A percentile compares a stretch with the other conserved stretches of the same genome.
Conservation (phyloP, 768 basidiomycete genomes). For the Leccinum pellstonianum region DNA sequence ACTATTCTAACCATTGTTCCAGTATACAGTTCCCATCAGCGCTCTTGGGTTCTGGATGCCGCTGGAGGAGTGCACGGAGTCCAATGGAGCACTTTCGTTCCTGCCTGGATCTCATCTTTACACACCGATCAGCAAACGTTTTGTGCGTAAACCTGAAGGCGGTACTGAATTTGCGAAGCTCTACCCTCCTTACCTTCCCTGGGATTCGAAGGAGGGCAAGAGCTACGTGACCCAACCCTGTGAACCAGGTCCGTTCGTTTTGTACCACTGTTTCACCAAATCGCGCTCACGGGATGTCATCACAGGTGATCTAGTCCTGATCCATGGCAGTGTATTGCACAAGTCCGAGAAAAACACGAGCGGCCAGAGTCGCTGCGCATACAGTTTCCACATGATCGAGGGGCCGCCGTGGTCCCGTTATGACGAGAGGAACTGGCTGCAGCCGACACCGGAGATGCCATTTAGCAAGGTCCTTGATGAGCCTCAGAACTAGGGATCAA, state of each 20-base stretch:
- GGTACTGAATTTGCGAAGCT: constrained; percentile 86
- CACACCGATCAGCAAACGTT: constrained; percentile 74
- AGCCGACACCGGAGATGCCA: constrained; percentile 81
- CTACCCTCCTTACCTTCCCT: constrained; percentile 29
- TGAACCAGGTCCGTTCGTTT: constrained; percentile 54
- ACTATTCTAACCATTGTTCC: constrained; percentile 13
- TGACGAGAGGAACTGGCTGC: constrained; percentile 94
- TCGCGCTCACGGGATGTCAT: not conserved
- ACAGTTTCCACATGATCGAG: constrained; percentile 96
- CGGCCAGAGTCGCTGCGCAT: constrained; percentile 80
- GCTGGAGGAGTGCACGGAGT: constrained; percentile 79
- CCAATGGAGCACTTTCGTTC: constrained; percentile 86
- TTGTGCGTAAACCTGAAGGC: constrained; percentile 70
- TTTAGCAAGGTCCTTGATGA: constrained; percentile 60
- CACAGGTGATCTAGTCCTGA: constrained; percentile 85
- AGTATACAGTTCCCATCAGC: constrained; percentile 91
- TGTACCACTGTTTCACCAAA: not conserved
- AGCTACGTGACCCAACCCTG: constrained; percentile 71
- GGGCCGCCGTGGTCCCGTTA: constrained; percentile 67
- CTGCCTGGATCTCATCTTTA: constrained; percentile 86
- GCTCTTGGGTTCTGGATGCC: constrained; percentile 98
- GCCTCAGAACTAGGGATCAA: too few species aligned
- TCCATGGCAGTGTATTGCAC: constrained; percentile 91
- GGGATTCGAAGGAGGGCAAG: constrained; percentile 15
- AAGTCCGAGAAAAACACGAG: constrained; percentile 87